Evolutionary conservation across 495 filamentous ascomycete species (phyloP), one percentile per base, ranked within the genome.

Genomic region (Talaromyces liani): DNA sequence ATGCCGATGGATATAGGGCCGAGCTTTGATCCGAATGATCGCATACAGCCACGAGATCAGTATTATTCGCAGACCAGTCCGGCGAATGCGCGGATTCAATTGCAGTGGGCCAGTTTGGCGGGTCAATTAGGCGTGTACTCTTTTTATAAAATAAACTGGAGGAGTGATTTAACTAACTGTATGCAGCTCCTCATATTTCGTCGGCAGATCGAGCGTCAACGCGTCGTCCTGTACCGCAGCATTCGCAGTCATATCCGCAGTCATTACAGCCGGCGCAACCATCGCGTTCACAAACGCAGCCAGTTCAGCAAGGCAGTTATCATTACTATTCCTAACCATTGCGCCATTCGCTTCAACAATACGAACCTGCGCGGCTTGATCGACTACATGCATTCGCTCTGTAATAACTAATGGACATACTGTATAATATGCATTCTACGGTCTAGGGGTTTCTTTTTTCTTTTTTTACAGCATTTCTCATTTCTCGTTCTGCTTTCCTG

Each of bases 21-120:
- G 0, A 22, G 56, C 22, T 31, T 12, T 36, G 31, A 33, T 36
- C 36, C 36, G 14, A 12, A 36, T 36, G 25, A 55, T 55, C 4
- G 25, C 20, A 55, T 55, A 29, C 51, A 36, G 9, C n/a, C 29
- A n/a, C 27, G 29, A 16, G 31, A 36, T 36, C 56, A 34, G 8
- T 31, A 33, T 8, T 58, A 36, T n/a, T 33, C 27, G 6, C 56
- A 25, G n/a, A 33, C 24, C 16, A 36, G 27, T 58, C 27, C 29
- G 18, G 6, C 36, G 20, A 62, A 51, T 62, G 51, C 60, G 27
- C 24, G 29, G 18, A 16, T 51, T 53, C 51, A 24, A 29, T 33
- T 62, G 60, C 41, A 62, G 29, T 53, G 41, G 60, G 60, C 60
- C 12, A 53, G 51, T 33, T 16, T 62, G 22, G 60, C 45, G n/a